These are phyloP conservation scores for Arabidopsis thaliana DNA, from an alignment of 345 rosid genomes.

Conservation along the genomic window DNA sequence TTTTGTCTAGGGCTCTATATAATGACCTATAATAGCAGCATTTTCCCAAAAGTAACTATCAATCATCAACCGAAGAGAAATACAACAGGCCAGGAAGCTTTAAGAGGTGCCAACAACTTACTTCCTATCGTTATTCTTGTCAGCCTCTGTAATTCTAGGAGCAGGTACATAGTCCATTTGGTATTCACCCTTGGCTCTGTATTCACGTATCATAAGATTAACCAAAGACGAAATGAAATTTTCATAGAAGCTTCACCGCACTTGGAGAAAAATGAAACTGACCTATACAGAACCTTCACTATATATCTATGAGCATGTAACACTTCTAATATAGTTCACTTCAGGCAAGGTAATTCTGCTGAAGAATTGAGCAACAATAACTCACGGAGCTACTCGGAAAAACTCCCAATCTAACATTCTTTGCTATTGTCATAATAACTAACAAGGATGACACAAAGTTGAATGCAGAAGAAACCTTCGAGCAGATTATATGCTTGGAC, in stretches of 20 bases:
- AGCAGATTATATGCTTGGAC: background rate
- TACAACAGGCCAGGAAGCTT: background rate
- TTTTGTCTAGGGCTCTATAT: constrained; percentile 86
- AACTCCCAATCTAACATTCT: background rate
- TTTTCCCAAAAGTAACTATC: background rate
- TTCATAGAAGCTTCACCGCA: constrained; percentile 6
- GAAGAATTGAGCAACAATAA: background rate
- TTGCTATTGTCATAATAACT: background rate
- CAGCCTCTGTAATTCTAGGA: constrained; percentile 90
- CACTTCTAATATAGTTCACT: background rate
- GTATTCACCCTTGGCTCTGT: constrained; percentile 89
- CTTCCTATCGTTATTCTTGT: constrained; percentile 83
- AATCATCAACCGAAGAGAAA: background rate
- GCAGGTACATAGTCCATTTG: constrained; percentile 94
- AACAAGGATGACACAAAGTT: background rate
- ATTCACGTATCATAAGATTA: constrained; percentile 38
- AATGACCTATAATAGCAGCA: constrained; percentile 52
- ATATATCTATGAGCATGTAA: background rate
- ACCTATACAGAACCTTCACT: constrained; percentile 2
- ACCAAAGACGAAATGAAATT: background rate
- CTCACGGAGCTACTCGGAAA: background rate
- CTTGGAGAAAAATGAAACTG: background rate
- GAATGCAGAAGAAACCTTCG: background rate
- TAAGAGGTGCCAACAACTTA: constrained; percentile 45
- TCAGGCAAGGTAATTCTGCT: background rate